Evolutionary conservation across 768 basidiomycete species (phyloP).

Genomic region (Dioszegia crocea): DNA sequence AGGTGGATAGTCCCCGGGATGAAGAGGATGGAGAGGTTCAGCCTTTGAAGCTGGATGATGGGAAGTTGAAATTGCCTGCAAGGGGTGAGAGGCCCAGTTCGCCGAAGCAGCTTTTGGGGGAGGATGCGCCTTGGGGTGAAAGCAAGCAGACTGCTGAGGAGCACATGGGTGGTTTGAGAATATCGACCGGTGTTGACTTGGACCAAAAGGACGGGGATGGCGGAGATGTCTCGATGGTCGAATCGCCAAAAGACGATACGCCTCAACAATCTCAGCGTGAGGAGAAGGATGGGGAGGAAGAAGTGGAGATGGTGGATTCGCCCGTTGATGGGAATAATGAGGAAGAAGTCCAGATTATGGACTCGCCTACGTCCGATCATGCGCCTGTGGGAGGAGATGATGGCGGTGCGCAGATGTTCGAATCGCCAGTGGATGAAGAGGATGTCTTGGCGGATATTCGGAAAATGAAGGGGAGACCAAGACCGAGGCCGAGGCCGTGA

Average conservation of each 20-base stretch:
- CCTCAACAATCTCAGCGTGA: background rate
- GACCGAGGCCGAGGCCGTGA: constrained; percentile 6
- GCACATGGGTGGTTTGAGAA: background rate
- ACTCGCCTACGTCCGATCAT: background rate
- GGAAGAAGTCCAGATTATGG: background rate
- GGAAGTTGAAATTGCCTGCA: background rate
- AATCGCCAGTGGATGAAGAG: constrained; percentile 2
- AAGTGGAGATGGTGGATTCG: constrained; percentile 13
- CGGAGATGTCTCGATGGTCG: background rate
- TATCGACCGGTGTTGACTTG: background rate
- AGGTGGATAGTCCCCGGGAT: background rate
- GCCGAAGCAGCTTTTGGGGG: background rate
- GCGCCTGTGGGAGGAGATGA: constrained; percentile 11
- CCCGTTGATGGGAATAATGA: constrained; percentile 2
- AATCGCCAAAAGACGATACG: background rate
- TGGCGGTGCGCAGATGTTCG: constrained; percentile 9
- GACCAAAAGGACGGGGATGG: background rate
- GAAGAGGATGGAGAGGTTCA: constrained; percentile 11
- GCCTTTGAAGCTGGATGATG: background rate
- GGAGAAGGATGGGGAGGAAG: constrained; percentile 1
- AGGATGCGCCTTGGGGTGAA: background rate
- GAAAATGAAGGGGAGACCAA: background rate
- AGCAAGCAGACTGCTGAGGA: background rate
- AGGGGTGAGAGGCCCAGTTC: background rate
- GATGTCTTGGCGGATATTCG: background rate